Conservation (phyloP, 2,329 filamentous ascomycete species). For the Penicillium janthinellum region DNA sequence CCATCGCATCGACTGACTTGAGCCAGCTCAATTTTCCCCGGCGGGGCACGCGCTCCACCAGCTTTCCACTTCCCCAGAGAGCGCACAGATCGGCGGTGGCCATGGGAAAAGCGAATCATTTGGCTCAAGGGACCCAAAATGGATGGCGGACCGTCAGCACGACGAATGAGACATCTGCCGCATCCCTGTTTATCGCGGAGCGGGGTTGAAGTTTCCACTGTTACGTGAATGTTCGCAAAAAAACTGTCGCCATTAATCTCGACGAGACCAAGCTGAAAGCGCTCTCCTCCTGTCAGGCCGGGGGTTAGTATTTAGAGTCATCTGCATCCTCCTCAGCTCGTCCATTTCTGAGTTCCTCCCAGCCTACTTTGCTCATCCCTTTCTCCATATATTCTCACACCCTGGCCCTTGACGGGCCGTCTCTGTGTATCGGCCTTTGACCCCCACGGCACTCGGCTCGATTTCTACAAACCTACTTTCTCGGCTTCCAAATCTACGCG, state of each 20-base stretch:
- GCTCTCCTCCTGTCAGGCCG: neutral
- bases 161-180: neutral
- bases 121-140: neutral
- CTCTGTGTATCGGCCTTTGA: neutral
- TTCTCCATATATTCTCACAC: neutral
- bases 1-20: neutral
- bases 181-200: neutral
- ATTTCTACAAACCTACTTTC: neutral
- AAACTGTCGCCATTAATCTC: neutral
- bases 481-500: neutral
- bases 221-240: neutral
- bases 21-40: neutral
- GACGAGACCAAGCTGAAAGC: neutral
- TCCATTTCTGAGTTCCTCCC: neutral
- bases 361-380: neutral
- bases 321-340: neutral
- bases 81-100: neutral
- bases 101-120: neutral
- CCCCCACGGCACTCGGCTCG: neutral
- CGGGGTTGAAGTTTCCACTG: neutral
- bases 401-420: neutral
- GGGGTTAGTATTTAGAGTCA: slow-evolving; percentile 6
- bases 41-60: neutral
- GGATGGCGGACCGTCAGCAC: neutral
- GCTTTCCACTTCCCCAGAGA: neutral